A percentile compares a stretch with the other conserved stretches of the same genome.
These are phyloP conservation scores for Schrenkiella parvula DNA, from an alignment of 345 rosid genomes.

Conservation along the genomic window DNA sequence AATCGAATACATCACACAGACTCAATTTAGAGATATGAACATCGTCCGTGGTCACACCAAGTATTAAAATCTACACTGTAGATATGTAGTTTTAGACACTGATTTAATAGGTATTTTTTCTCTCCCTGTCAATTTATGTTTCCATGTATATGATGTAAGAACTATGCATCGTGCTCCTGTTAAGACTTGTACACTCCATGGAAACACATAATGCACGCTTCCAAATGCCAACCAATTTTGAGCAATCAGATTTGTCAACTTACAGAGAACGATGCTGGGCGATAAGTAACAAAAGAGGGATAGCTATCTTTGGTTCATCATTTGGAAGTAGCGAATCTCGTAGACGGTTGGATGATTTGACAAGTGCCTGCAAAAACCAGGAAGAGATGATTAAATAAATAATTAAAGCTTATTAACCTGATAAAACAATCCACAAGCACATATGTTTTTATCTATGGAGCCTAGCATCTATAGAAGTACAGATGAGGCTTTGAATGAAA, in stretches of 20 bases:
- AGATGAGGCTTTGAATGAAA: not conserved
- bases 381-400: constrained; percentile 12
- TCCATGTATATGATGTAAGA: constrained; percentile 8
- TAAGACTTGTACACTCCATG: constrained; percentile 13
- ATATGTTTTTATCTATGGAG: not conserved
- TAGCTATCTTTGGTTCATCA: constrained; percentile 92
- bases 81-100: constrained; percentile 8
- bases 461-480: constrained; percentile 12
- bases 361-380: constrained; percentile 65
- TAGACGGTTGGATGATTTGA: constrained; percentile 88
- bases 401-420: not conserved
- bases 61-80: not conserved
- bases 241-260: constrained; percentile 33
- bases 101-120: not conserved
- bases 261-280: constrained; percentile 98
- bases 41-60: constrained; percentile 5
- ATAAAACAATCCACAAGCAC: constrained; percentile 6
- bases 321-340: constrained; percentile 89
- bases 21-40: constrained; percentile 10
- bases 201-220: constrained; percentile 8
- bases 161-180: not conserved
- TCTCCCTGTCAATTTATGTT: not conserved
- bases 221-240: constrained; percentile 8
- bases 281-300: constrained; percentile 83
- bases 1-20: not conserved